Conservation (phyloP, 2,329 filamentous ascomycete species). For the Lasiodiplodia theobromae region DNA sequence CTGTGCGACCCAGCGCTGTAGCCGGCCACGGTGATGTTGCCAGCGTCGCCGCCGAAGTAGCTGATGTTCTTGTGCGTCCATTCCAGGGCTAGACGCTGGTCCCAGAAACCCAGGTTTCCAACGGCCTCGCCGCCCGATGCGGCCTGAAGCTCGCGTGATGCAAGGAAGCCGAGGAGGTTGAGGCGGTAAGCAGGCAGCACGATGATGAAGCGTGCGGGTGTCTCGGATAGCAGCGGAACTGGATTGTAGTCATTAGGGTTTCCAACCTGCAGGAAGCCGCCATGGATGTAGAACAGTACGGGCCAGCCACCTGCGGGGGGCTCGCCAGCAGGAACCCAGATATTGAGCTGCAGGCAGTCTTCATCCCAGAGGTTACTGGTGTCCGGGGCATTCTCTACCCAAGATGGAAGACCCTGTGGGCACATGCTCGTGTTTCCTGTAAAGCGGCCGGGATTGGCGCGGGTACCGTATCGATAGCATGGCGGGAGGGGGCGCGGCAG, state of each 20-base stretch:
- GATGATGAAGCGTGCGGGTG: conserved; percentile 57
- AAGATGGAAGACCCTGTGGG: conserved; percentile 51
- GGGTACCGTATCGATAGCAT: conserved; percentile 60
- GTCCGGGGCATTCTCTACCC: conserved; percentile 15
- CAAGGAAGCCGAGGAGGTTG: conserved; percentile 64
- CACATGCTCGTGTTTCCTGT: conserved; percentile 53
- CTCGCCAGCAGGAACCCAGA: conserved; percentile 61
- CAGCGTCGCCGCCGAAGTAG: conserved; percentile 59
- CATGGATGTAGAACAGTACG: conserved; percentile 65
- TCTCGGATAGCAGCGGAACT: conserved; percentile 57
- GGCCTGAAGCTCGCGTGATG: conserved; percentile 56
- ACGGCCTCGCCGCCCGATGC: conserved; percentile 45
- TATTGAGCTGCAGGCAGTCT: conserved; percentile 64
- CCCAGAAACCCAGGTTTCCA: conserved; percentile 65
- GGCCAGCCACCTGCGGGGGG: conserved; percentile 60
- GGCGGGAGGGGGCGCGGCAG: conserved; percentile 56
- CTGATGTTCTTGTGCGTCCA: conserved; percentile 61
- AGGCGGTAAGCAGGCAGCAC: conserved; percentile 65
- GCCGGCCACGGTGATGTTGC: conserved; percentile 61
- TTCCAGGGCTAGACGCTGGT: conserved; percentile 62
- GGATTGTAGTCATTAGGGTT: conserved; percentile 56
- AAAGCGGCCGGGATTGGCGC: conserved; percentile 55
- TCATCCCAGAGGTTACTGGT: conserved; percentile 52
- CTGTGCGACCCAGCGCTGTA: conserved; percentile 66
- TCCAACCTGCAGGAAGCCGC: conserved; percentile 65